Evolutionary conservation across 495 filamentous ascomycete genomes (phyloP).

Genomic region (Aspergillus leporis): DNA sequence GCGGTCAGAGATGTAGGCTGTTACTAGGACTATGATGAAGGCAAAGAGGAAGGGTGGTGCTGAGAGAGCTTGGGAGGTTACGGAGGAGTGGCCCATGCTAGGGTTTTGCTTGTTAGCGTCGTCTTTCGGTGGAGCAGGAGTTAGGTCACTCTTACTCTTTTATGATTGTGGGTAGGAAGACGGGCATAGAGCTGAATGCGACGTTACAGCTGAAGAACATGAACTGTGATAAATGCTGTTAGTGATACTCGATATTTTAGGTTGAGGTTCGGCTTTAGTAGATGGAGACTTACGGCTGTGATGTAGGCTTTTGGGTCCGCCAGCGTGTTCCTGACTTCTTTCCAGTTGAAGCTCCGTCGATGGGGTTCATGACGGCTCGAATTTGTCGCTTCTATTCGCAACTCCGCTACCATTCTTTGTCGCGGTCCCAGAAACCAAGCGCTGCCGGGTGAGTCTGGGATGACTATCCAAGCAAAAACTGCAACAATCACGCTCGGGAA

Average conservation of each 20-base stretch:
- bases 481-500: conserved; percentile 61
- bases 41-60: conserved; percentile 58
- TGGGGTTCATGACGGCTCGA: conserved; percentile 22
- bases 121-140: background rate
- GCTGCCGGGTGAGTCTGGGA: conserved; percentile 55
- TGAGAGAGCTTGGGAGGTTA: conserved; percentile 54
- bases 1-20: conserved; percentile 54
- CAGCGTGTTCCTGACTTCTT: conserved; percentile 54
- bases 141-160: conserved; percentile 41
- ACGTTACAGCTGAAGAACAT: conserved; percentile 64
- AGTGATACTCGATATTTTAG: background rate
- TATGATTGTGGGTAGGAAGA: conserved; percentile 61
- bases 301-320: conserved; percentile 68
- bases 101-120: conserved; percentile 10
- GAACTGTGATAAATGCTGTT: conserved; percentile 25
- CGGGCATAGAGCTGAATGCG: conserved; percentile 59
- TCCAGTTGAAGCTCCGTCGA: conserved; percentile 42
- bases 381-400: conserved; percentile 45
- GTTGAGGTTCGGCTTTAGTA: background rate
- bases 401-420: conserved; percentile 47
- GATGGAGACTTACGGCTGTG: conserved; percentile 54
- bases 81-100: conserved; percentile 51
- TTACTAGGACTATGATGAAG: conserved; percentile 50
- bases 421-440: conserved; percentile 50
- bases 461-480: conserved; percentile 51